These are phyloP conservation scores for Trametes polyzona DNA, from an alignment of 1,284 basidiomycete genomes.

Conservation along the genomic window DNA sequence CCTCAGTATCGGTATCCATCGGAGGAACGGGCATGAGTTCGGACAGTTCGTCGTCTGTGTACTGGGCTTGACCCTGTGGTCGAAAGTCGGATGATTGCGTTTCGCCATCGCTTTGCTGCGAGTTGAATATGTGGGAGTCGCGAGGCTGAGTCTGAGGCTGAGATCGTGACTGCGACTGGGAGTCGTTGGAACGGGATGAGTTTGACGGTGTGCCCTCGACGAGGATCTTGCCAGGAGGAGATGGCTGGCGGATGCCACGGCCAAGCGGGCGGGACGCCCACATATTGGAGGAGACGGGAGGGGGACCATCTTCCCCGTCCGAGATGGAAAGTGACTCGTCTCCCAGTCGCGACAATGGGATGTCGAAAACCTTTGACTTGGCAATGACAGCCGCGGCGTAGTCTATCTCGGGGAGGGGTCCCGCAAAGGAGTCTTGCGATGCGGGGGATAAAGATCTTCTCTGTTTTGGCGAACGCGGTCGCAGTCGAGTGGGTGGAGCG, in stretches of 20 bases:
- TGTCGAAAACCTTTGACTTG: constrained; percentile 53
- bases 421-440: constrained; percentile 67
- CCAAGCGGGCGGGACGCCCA: not conserved
- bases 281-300: constrained; percentile 24
- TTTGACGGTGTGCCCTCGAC: constrained; percentile 27
- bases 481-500: not conserved
- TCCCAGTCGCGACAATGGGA: constrained; percentile 61
- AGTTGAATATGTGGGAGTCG: not conserved
- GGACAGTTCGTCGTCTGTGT: constrained; percentile 1
- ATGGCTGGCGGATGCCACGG: not conserved
- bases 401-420: constrained; percentile 46
- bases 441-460: constrained; percentile 42
- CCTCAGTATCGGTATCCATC: not conserved
- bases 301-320: constrained; percentile 22
- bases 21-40: not conserved
- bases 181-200: constrained; percentile 16
- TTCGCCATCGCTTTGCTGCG: constrained; percentile 6
- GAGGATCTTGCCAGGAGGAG: constrained; percentile 16
- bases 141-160: not conserved
- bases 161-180: constrained; percentile 7
- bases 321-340: constrained; percentile 17
- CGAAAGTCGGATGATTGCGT: constrained; percentile 13
- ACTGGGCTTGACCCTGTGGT: constrained; percentile 14
- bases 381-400: constrained; percentile 50
- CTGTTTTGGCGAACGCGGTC: constrained; percentile 18